phyloP scores from a whole-genome alignment of 1,284 basidiomycete genomes.

The Boletus sp. region DNA sequence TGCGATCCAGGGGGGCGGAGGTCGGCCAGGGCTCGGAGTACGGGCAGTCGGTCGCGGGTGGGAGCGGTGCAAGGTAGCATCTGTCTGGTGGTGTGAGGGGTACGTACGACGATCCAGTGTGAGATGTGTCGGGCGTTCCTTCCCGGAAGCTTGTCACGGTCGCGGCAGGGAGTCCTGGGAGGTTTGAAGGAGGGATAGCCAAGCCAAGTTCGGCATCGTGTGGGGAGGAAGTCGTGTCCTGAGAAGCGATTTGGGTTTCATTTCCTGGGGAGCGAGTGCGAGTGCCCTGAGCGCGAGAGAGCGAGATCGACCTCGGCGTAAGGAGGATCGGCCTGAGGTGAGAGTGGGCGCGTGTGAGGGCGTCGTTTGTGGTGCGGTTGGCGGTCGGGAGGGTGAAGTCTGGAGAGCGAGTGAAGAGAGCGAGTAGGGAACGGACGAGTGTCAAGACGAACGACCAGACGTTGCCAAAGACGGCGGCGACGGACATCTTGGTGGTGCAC shows the following conservation, averaged over 20 bases:
- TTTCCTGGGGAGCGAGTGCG: conserved; percentile 17
- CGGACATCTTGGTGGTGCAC: conserved; percentile 13
- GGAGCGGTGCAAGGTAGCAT: conserved; percentile 28
- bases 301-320: conserved; percentile 22
- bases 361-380: conserved; percentile 11
- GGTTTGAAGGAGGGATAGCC: not conserved
- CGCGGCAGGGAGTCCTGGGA: not conserved
- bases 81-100: conserved; percentile 36
- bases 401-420: conserved; percentile 25
- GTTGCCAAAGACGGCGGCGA: conserved; percentile 13
- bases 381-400: conserved; percentile 19
- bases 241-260: not conserved
- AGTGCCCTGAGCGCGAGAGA: conserved; percentile 8
- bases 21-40: conserved; percentile 31
- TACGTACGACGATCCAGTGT: conserved; percentile 8
- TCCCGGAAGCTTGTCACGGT: conserved; percentile 2
- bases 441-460: conserved; percentile 35
- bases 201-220: conserved; percentile 26
- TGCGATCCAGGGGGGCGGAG: conserved; percentile 4
- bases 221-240: not conserved
- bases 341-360: conserved; percentile 21
- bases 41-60: conserved; percentile 28
- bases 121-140: conserved; percentile 20
- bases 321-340: conserved; percentile 31
- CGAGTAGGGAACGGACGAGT: conserved; percentile 36